phyloP scores from a whole-genome alignment of 345 rosid genomes.

The Hypericum androsaemum region DNA sequence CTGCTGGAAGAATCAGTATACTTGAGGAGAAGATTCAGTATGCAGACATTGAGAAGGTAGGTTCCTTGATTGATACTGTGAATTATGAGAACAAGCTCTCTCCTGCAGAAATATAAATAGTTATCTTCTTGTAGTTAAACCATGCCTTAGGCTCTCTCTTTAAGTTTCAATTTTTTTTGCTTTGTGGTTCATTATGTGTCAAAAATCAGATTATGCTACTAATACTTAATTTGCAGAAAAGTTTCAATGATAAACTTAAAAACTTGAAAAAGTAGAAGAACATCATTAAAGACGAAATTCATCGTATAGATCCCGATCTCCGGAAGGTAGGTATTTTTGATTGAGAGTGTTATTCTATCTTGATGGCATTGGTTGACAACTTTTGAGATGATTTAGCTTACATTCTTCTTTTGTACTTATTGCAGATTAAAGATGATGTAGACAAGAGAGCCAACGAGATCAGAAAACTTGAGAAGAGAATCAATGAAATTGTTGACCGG shows the following conservation, averaged over 20 bases:
- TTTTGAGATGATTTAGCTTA: slow-evolving; percentile 11
- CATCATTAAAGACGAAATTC: slow-evolving; percentile 54
- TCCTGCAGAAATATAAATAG: too few relatives aligned
- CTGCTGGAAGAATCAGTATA: slow-evolving; percentile 87
- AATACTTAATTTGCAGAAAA: slow-evolving; percentile 42
- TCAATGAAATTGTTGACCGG: slow-evolving; percentile 77
- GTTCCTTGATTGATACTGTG: not conserved
- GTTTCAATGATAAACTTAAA: slow-evolving; percentile 74
- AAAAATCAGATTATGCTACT: slow-evolving; percentile 2
- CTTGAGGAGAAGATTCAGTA: slow-evolving; percentile 94
- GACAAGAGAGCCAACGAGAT: slow-evolving; percentile 55
- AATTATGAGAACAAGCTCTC: too few relatives aligned
- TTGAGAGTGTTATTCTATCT: slow-evolving; percentile 2
- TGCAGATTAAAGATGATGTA: slow-evolving; percentile 58
- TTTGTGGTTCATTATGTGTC: too few relatives aligned
- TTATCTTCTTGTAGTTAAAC: too few relatives aligned
- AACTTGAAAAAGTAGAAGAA: slow-evolving; percentile 65
- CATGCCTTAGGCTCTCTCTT: too few relatives aligned
- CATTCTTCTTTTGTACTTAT: slow-evolving; percentile 10
- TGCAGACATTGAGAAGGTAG: slow-evolving; percentile 92
- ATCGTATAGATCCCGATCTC: slow-evolving; percentile 55
- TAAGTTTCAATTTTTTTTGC: too few relatives aligned
- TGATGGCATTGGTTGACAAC: slow-evolving; percentile 9
- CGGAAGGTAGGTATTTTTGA: slow-evolving; percentile 65
- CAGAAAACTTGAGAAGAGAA: slow-evolving; percentile 69